phyloP scores from a whole-genome alignment of 192 early-diverging fungal species.

The Entomortierella beljakovae region DNA sequence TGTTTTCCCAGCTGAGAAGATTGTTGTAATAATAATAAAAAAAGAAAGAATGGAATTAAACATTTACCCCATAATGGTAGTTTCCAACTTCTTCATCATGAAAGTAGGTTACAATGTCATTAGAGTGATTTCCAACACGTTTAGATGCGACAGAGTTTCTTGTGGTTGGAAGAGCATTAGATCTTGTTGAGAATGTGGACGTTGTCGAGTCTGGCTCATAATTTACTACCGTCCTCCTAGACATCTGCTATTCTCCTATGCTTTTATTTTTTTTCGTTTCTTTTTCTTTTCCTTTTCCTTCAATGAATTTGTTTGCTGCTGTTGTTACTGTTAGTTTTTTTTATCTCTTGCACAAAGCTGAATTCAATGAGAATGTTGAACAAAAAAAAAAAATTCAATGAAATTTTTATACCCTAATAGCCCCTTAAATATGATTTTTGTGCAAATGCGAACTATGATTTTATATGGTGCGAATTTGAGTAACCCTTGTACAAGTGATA shows the following conservation, averaged over 20 bases:
- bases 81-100: constrained; percentile 83
- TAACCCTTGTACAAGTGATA: too few species aligned
- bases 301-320: too few species aligned
- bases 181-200: constrained; percentile 45
- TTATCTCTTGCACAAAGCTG: too few species aligned
- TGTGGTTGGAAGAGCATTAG: constrained; percentile 38
- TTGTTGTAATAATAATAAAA: neutral
- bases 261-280: neutral
- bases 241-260: constrained; percentile 34
- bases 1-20: neutral
- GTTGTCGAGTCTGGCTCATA: constrained; percentile 39
- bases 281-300: neutral
- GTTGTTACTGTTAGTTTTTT: too few species aligned
- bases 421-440: too few species aligned
- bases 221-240: constrained; percentile 26
- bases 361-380: too few species aligned
- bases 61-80: constrained; percentile 78
- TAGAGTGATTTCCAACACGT: constrained; percentile 61
- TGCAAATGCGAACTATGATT: too few species aligned
- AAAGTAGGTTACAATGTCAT: constrained; percentile 77
- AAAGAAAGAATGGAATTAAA: neutral
- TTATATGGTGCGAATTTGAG: too few species aligned
- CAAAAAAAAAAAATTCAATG: too few species aligned
- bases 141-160: constrained; percentile 30
- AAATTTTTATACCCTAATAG: too few species aligned